These are phyloP conservation scores for Pseudogymnoascus sp. DNA, from an alignment of 2,329 filamentous ascomycete species.

Conservation along the genomic window DNA sequence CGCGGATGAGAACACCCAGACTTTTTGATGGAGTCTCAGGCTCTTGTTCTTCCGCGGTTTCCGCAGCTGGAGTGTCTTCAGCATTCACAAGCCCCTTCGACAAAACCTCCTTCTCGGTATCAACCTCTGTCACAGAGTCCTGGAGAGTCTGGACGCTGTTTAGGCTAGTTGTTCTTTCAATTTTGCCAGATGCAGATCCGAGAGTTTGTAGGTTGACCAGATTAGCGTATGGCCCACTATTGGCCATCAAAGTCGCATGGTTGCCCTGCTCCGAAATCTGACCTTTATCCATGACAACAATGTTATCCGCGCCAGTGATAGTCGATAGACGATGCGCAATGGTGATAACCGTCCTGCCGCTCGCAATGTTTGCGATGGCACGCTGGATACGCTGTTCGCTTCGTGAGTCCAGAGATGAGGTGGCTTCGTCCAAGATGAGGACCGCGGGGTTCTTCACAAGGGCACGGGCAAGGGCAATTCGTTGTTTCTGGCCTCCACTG, in stretches of 20 bases:
- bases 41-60: conserved; percentile 11
- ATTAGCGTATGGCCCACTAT: conserved; percentile 43
- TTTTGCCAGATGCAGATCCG: conserved; percentile 13
- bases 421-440: conserved; percentile 54
- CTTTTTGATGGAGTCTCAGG: conserved; percentile 15
- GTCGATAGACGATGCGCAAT: conserved; percentile 88
- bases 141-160: conserved; percentile 13
- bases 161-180: conserved; percentile 13
- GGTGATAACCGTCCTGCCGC: conserved; percentile 81
- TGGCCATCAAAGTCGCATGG: conserved; percentile 62
- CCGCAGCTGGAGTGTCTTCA: conserved; percentile 22
- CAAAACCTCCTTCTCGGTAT: conserved; percentile 11
- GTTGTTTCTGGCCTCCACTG: conserved; percentile 73
- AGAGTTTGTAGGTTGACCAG: conserved; percentile 33
- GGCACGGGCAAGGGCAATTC: conserved; percentile 64
- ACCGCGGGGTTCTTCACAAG: conserved; percentile 47
- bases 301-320: conserved; percentile 83
- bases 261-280: conserved; percentile 67
- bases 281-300: conserved; percentile 69
- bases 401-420: conserved; percentile 65
- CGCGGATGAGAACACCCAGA: conserved; percentile 13
- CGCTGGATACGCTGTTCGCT: conserved; percentile 87
- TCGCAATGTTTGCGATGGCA: conserved; percentile 69
- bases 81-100: conserved; percentile 7
- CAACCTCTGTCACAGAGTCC: conserved; percentile 11